Base-by-base conservation (phyloP, 495 filamentous ascomycete genomes). In the Lophiotrema nucula region DNA sequence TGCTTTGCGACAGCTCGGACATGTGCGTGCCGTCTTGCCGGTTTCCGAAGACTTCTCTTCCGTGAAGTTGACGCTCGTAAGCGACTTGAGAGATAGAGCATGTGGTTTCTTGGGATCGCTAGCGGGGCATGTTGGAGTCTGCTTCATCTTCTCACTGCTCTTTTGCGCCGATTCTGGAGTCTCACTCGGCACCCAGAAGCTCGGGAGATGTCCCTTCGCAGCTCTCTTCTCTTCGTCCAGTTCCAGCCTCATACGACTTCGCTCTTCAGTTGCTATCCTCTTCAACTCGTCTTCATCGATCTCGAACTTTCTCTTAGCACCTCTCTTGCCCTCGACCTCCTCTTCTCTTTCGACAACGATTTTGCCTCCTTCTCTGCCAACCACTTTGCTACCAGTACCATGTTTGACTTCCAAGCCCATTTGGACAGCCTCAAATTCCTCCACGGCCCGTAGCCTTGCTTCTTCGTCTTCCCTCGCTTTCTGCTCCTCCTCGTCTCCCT, bases 171-270 rank as follows among this genome's bases (percentile, higher is more conserved):
- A 75, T 0, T 81, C 77, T 0, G 92, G 90, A 0, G 89, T 93
- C 26, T 95, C 76, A 1, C 88, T 87, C 0, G 93, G 92, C 0
- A 95, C 86, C 93, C 93, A 98, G 75, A 97, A 97, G 2, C 91
- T 93, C 0, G 90, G 89, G 0, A 96, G 73, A n/a, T 81, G 84
- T 0, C 44, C 38, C 35, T 48, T 60, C 19, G 83, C 84, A 67
- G 81, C 79, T 0, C 83, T 80, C 72, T 91, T 92, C 67, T 96
- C 89, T 42, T 82, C 82, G 53, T 87, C 83, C 54, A 92, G 74
- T 31, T 81, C 81, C 53, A 77, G 79, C 64, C 83, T 82, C 16
- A 87, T 82, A 67, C 86, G 84, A 45, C 81, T 79, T 65, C 81
- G 74, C 68, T 93, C 90, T 50, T 88, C 84, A 23, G 74, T 70